Conservation (phyloP, 2,329 filamentous ascomycete species). For the Teratosphaeria destructans region DNA sequence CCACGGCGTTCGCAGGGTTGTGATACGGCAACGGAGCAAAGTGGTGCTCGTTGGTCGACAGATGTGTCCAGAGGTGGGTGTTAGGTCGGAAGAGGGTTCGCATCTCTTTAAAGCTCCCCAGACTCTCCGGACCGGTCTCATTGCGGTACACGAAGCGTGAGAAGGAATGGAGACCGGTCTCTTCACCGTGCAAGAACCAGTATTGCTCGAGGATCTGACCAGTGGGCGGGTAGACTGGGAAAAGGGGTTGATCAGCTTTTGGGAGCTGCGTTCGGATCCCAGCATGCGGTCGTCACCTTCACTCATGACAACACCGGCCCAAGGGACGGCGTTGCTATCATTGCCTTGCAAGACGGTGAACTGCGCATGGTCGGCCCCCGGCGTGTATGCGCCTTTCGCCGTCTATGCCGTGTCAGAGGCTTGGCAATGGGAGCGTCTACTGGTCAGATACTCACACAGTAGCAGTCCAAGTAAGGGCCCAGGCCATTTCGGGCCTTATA, state of each 20-base stretch:
- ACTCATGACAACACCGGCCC: constrained; percentile 50
- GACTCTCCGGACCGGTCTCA: constrained; percentile 41
- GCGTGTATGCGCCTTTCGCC: constrained; percentile 49
- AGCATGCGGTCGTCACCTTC: constrained; percentile 25
- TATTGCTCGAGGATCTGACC: constrained; percentile 53
- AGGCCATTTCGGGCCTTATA: constrained; percentile 33
- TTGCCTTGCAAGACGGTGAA: constrained; percentile 44
- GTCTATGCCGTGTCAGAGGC: constrained; percentile 17
- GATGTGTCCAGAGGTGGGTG: constrained; percentile 50
- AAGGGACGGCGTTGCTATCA: constrained; percentile 41
- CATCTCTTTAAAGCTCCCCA: constrained; percentile 51
- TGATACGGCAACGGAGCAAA: constrained; percentile 40
- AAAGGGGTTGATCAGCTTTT: background rate
- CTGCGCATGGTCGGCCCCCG: constrained; percentile 39
- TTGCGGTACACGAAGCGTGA: constrained; percentile 51
- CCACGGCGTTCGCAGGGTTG: constrained; percentile 11
- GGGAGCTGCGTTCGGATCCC: background rate
- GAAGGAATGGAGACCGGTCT: constrained; percentile 54
- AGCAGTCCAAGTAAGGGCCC: constrained; percentile 53
- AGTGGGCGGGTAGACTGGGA: constrained; percentile 42
- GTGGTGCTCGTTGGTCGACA: constrained; percentile 45
- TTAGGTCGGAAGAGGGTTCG: constrained; percentile 52
- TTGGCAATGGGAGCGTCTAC: background rate
- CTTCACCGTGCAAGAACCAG: constrained; percentile 53
- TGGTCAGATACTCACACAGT: constrained; percentile 31